These are phyloP conservation scores for Lipomyces lipofer DNA, from an alignment of 805 yeast species.

Conservation along the genomic window DNA sequence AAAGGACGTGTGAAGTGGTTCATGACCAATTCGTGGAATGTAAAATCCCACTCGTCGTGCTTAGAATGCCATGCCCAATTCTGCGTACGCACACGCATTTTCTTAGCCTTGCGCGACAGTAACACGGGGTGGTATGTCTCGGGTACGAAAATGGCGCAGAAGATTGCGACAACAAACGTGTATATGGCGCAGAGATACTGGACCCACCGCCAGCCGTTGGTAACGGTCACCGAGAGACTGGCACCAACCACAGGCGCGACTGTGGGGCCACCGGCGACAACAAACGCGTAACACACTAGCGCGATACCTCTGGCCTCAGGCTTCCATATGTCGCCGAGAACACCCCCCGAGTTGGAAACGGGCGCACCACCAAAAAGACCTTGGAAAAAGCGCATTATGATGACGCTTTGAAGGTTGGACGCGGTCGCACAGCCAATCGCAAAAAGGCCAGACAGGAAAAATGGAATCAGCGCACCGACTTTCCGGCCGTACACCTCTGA, in stretches of 20 bases:
- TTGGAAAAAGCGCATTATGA: conserved; percentile 71
- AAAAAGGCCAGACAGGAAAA: conserved; percentile 32
- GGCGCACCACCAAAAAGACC: conserved; percentile 82
- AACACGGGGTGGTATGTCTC: conserved; percentile 48
- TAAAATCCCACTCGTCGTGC: conserved; percentile 80
- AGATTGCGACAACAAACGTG: conserved; percentile 53
- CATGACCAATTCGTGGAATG: conserved; percentile 64
- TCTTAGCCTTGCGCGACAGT: conserved; percentile 49
- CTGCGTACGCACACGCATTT: conserved; percentile 67
- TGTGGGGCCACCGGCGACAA: conserved; percentile 48
- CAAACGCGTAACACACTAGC: conserved; percentile 49
- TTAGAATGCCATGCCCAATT: conserved; percentile 86
- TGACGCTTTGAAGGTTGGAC: conserved; percentile 52
- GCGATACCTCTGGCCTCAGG: conserved; percentile 57
- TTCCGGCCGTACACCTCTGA: conserved; percentile 75
- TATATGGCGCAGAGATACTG: conserved; percentile 78
- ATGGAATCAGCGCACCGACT: conserved; percentile 56
- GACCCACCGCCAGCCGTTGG: conserved; percentile 66
- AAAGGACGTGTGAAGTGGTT: conserved; percentile 80
- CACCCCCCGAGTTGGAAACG: conserved; percentile 80
- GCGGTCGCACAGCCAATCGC: conserved; percentile 40
- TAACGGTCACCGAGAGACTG: conserved; percentile 65
- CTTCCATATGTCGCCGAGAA: conserved; percentile 61
- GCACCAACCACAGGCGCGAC: conserved; percentile 53
- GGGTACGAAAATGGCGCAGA: conserved; percentile 46